A percentile compares a stretch with the other conserved stretches of the same genome.
Conservation (phyloP, 257 asterid genomes). For the Penstemon barbatus region DNA sequence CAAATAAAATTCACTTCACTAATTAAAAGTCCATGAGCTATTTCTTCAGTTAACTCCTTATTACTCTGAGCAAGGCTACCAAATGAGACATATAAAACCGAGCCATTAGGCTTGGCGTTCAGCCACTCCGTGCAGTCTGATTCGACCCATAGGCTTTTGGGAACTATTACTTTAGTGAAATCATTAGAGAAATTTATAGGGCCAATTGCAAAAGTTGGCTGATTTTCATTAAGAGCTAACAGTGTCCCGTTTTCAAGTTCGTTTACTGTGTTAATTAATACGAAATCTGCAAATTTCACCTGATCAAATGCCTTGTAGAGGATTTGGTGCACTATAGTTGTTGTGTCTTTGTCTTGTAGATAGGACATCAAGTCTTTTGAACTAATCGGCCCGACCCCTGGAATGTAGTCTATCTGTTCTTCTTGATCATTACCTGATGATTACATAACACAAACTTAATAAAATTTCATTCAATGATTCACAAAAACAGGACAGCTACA, state of each 20-base stretch:
- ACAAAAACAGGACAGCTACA: too few species aligned
- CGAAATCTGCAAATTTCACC: slow-evolving; percentile 50
- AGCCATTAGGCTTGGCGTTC: slow-evolving; percentile 44
- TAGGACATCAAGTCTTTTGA: slow-evolving; percentile 55
- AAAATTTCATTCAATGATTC: too few species aligned
- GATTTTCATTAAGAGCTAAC: slow-evolving; percentile 41
- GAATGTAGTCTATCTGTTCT: slow-evolving; percentile 47
- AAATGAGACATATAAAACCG: slow-evolving; percentile 63
- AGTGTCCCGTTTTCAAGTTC: slow-evolving; percentile 52
- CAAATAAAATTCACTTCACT: slow-evolving; percentile 61
- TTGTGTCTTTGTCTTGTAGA: slow-evolving; percentile 36
- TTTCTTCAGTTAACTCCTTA: slow-evolving; percentile 42
- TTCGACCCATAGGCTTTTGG: slow-evolving; percentile 56
- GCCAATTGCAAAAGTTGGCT: slow-evolving; percentile 57
- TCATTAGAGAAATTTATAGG: slow-evolving; percentile 45
- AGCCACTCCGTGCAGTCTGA: slow-evolving; percentile 59
- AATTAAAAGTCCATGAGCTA: slow-evolving; percentile 55
- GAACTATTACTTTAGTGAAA: slow-evolving; percentile 26
- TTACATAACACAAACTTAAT: too few species aligned
- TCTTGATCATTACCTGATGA: too few species aligned
- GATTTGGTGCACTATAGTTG: slow-evolving; percentile 33
- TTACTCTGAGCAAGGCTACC: slow-evolving; percentile 54
- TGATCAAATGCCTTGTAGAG: slow-evolving; percentile 43
- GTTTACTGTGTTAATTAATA: slow-evolving; percentile 58
- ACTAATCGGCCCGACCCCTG: slow-evolving; percentile 47